These are phyloP conservation scores for Penstemon newberryi DNA, from an alignment of 257 asterid genomes.

Conservation along the genomic window DNA sequence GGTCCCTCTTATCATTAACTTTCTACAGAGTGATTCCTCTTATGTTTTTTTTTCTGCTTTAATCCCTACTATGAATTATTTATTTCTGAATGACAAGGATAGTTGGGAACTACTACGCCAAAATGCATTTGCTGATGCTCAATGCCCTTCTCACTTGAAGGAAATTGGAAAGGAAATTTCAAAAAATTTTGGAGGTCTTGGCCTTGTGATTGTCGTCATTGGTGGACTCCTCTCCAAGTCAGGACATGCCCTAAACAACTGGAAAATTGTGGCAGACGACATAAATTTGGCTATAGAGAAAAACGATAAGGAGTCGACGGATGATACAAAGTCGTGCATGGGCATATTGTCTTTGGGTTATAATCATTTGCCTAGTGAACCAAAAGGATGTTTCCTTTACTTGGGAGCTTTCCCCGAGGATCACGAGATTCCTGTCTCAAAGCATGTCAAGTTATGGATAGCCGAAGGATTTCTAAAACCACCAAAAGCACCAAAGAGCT, in stretches of 20 bases:
- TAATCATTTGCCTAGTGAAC: constrained; percentile 29
- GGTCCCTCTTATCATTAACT: too few relatives aligned
- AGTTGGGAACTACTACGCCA: constrained; percentile 35
- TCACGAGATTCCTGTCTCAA: constrained; percentile 27
- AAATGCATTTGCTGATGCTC: constrained; percentile 21
- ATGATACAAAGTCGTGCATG: constrained; percentile 3
- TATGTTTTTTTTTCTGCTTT: too few relatives aligned
- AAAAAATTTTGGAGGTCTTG: constrained; percentile 30
- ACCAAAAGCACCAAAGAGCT: neutral
- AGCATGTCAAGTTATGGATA: constrained; percentile 40
- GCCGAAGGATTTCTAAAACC: constrained; percentile 37
- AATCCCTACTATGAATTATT: too few relatives aligned
- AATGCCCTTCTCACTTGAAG: constrained; percentile 30
- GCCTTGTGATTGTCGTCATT: constrained; percentile 31
- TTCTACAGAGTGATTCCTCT: too few relatives aligned
- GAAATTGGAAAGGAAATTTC: constrained; percentile 23
- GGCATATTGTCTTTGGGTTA: constrained; percentile 37
- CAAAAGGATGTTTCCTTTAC: constrained; percentile 42
- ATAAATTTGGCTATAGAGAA: constrained; percentile 7
- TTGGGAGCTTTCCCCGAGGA: constrained; percentile 40
- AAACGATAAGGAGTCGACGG: neutral
- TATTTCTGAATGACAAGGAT: neutral
- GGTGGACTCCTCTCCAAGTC: constrained; percentile 37
- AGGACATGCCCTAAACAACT: neutral
- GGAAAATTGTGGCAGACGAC: constrained; percentile 29